Conservation (phyloP, 441 rosid genomes). For the Pelargonium fulgidum region DNA sequence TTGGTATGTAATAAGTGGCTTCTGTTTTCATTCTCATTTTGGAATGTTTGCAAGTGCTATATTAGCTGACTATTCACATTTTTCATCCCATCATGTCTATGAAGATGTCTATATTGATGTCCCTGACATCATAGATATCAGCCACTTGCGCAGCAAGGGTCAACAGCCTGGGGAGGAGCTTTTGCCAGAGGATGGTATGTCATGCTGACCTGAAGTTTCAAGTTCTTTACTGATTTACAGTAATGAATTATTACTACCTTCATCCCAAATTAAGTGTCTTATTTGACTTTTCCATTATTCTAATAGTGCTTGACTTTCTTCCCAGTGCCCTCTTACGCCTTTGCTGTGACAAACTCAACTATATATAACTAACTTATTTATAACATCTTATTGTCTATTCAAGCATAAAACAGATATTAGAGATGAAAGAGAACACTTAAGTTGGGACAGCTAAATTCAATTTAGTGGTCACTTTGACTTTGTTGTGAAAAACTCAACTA, state of each 20-base stretch:
- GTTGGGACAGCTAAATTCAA: too few species aligned
- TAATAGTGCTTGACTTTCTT: too few species aligned
- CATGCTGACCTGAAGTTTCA: slow-evolving; percentile 15
- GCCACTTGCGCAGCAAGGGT: slow-evolving; percentile 92
- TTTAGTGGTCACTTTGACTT: too few species aligned
- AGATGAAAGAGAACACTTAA: too few species aligned
- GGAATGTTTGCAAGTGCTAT: slow-evolving; percentile 11
- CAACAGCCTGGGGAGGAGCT: slow-evolving; percentile 91
- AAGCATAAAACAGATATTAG: too few species aligned
- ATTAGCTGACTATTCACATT: slow-evolving; percentile 17
- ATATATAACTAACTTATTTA: too few species aligned
- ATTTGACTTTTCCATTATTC: neutral
- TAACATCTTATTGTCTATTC: too few species aligned
- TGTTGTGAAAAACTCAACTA: too few species aligned
- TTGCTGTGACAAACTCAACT: too few species aligned
- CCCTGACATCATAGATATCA: slow-evolving; percentile 85
- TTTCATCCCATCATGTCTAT: slow-evolving; percentile 17
- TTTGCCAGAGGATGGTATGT: slow-evolving; percentile 69
- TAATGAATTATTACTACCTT: neutral
- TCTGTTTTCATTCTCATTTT: slow-evolving; percentile 7
- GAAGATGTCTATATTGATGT: slow-evolving; percentile 94
- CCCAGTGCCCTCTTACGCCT: too few species aligned
- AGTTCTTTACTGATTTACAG: slow-evolving; percentile 14
- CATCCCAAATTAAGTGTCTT: neutral
- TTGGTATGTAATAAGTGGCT: slow-evolving; percentile 44